phyloP scores from a whole-genome alignment of 108 stramenopile species.

The Skeletonema tropicum region DNA sequence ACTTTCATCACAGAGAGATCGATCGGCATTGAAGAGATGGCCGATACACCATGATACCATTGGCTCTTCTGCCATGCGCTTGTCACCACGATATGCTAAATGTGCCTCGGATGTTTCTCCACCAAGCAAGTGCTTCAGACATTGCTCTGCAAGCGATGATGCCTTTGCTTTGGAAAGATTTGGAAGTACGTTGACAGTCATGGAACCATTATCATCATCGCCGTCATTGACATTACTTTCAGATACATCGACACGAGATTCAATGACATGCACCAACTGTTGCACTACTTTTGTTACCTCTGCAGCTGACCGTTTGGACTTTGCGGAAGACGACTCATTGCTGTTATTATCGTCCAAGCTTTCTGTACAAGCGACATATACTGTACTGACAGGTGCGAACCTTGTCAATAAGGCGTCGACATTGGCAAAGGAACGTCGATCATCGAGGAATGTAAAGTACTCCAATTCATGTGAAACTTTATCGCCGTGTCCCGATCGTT shows the following conservation, averaged over 20 bases:
- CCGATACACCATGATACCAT: slow-evolving; percentile 30
- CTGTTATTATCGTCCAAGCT: not conserved
- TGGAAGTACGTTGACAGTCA: slow-evolving; percentile 14
- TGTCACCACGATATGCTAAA: slow-evolving; percentile 48
- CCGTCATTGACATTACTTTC: not conserved
- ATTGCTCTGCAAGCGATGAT: slow-evolving; percentile 20
- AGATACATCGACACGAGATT: slow-evolving; percentile 41
- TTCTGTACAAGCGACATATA: slow-evolving; percentile 53
- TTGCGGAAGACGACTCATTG: not conserved
- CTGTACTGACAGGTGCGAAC: slow-evolving; percentile 41
- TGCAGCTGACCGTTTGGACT: slow-evolving; percentile 4
- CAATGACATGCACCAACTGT: slow-evolving; percentile 30
- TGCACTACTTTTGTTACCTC: slow-evolving; percentile 21
- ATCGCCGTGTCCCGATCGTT: slow-evolving; percentile 43
- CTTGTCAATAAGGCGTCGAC: slow-evolving; percentile 66
- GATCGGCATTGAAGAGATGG: slow-evolving; percentile 22
- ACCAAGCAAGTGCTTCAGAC: slow-evolving; percentile 33
- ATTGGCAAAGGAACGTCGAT: slow-evolving; percentile 61
- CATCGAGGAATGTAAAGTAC: slow-evolving; percentile 67
- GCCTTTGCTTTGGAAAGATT: slow-evolving; percentile 28
- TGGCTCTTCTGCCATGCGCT: slow-evolving; percentile 35
- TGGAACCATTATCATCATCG: not conserved
- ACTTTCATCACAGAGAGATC: slow-evolving; percentile 8
- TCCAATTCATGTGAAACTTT: slow-evolving; percentile 45
- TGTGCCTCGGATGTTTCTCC: slow-evolving; percentile 18